Evolutionary conservation across 768 basidiomycete genomes (phyloP).

Genomic region (Suillus hirtellus): DNA sequence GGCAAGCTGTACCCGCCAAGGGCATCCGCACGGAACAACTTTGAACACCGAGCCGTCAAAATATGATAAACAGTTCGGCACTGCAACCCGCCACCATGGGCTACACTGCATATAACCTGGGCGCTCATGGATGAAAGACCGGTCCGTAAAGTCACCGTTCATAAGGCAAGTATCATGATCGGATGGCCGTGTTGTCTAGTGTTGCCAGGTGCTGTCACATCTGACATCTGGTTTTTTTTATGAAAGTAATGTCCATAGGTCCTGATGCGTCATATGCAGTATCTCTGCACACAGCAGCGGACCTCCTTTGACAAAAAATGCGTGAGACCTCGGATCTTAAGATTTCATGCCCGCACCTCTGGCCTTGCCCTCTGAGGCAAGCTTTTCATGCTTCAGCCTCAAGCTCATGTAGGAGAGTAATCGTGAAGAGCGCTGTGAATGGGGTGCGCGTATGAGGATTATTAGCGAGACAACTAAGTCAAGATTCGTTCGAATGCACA

Average conservation of each 20-base stretch:
- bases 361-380: not conserved
- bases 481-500: not conserved
- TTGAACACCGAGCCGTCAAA: constrained; percentile 1
- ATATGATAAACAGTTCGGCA: constrained; percentile 2
- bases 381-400: not conserved
- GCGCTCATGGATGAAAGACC: not conserved
- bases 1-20: constrained; percentile 2
- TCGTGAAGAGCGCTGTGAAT: not conserved
- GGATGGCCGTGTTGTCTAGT: not conserved
- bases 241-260: not conserved
- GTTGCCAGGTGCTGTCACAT: not conserved
- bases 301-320: not conserved
- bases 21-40: not conserved
- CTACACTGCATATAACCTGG: not conserved
- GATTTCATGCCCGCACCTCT: not conserved
- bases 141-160: constrained; percentile 2
- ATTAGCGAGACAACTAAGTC: not conserved
- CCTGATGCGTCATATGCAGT: not conserved
- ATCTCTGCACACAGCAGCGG: not conserved
- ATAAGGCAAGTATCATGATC: not conserved
- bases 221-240: not conserved
- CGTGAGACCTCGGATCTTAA: not conserved
- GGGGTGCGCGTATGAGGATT: not conserved
- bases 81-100: not conserved
- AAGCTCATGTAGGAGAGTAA: not conserved